These are phyloP conservation scores for Pythium brassicae DNA, from an alignment of 352 stramenopile genomes.

Conservation along the genomic window DNA sequence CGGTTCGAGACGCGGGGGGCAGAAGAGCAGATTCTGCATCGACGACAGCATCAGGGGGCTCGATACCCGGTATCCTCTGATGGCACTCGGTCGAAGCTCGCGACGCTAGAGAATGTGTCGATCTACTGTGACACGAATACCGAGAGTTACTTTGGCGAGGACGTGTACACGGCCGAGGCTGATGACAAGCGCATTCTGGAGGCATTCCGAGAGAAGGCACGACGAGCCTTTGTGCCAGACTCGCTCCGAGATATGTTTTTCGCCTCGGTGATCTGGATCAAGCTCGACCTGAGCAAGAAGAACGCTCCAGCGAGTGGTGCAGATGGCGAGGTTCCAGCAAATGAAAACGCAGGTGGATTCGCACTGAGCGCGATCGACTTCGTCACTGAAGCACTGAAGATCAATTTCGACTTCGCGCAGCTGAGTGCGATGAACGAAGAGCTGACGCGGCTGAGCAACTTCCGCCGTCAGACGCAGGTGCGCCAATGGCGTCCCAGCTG, in stretches of 20 bases:
- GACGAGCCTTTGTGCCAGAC: conserved; percentile 25
- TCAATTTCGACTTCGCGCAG: conserved; percentile 61
- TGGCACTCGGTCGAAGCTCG: conserved; percentile 41
- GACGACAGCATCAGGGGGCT: conserved; percentile 47
- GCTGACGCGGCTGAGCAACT: conserved; percentile 30
- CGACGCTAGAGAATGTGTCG: conserved; percentile 55
- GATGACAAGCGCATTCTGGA: conserved; percentile 14
- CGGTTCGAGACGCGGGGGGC: conserved; percentile 43
- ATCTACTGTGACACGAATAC: conserved; percentile 58
- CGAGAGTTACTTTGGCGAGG: conserved; percentile 20
- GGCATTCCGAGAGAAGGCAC: conserved; percentile 30
- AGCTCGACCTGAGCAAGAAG: conserved; percentile 43
- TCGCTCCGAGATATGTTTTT: conserved; percentile 40
- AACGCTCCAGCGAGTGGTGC: background rate
- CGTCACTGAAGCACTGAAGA: conserved; percentile 46
- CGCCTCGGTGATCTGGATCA: conserved; percentile 52
- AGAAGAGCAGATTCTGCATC: conserved; percentile 58
- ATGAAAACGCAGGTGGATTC: background rate
- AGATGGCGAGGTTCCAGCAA: background rate
- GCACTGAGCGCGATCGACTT: conserved; percentile 43
- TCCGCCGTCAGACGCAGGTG: conserved; percentile 27
- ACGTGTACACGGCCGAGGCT: background rate
- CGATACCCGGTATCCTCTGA: conserved; percentile 29
- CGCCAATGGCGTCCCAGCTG: conserved; percentile 42
- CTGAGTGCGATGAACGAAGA: conserved; percentile 39